Evolutionary conservation across 2,329 filamentous ascomycete species (phyloP).

Genomic region (Ascochyta clinopodiicola): DNA sequence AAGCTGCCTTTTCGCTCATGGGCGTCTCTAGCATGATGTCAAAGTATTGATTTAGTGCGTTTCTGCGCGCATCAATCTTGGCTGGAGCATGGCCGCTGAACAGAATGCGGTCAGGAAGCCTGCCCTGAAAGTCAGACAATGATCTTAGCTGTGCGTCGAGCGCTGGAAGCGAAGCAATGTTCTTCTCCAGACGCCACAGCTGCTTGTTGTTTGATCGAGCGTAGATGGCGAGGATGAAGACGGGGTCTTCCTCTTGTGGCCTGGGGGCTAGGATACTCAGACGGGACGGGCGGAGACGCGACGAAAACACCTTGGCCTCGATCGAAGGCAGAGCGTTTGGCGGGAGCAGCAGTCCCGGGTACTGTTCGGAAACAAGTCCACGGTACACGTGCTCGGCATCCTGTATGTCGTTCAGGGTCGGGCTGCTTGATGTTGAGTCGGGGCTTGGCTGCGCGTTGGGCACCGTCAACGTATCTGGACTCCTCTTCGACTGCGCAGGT

Average conservation of each 20-base stretch:
- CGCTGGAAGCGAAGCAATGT: conserved; percentile 78
- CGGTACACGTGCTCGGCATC: conserved; percentile 67
- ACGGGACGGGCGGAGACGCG: conserved; percentile 89
- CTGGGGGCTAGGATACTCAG: conserved; percentile 82
- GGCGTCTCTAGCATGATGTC: conserved; percentile 83
- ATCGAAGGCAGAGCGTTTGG: conserved; percentile 89
- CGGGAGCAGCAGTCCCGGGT: conserved; percentile 82
- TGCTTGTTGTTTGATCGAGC: conserved; percentile 78
- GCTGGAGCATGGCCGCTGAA: conserved; percentile 94
- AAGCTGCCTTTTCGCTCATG: conserved; percentile 76
- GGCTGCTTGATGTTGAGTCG: conserved; percentile 39
- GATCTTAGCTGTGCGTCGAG: conserved; percentile 83
- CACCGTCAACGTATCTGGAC: conserved; percentile 37
- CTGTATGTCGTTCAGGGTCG: conserved; percentile 37
- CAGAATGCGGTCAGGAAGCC: conserved; percentile 80
- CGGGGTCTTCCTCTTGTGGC: conserved; percentile 86
- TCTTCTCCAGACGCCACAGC: conserved; percentile 94
- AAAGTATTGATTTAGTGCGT: conserved; percentile 83
- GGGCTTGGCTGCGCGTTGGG: conserved; percentile 44
- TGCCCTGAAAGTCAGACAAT: conserved; percentile 73
- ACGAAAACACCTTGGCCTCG: conserved; percentile 86
- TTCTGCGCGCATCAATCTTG: conserved; percentile 85
- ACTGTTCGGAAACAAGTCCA: conserved; percentile 83
- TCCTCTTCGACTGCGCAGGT: conserved; percentile 37
- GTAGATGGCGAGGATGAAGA: conserved; percentile 88